Evolutionary conservation across 352 stramenopile species (phyloP), one percentile per base, ranked within the genome.

Genomic region (Globisporangium apiculatum): DNA sequence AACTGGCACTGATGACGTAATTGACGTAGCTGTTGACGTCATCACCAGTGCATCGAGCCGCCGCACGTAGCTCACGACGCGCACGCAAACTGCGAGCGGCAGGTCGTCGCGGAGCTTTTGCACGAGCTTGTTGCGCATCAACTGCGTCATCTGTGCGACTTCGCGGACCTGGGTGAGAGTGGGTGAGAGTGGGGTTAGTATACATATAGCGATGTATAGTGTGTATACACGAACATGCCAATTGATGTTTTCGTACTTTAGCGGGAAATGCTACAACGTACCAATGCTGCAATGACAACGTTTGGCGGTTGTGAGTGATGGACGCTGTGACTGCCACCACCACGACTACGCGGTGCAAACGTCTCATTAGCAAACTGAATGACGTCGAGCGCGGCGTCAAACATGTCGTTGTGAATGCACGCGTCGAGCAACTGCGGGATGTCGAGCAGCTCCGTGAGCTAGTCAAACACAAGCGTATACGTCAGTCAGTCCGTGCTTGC

Each of bases 381-480:
- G 67, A 99, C 86, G 53, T 97, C 96, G 18, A 99, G 74, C 5
- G 96, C 96, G 46, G 98, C 95, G 58, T 99, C 96, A 53, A 97
- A 98, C 8, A 98, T 72, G 62, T 98, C 95, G 61, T 97, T 98
- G 57, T 97, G 79, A 46, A 98, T 95, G 61, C 97, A 99, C 5
- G 93, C 91, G 66, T 99, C 96, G 68, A 99, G 89, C 38, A 99
- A 73, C 65, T 98, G 97, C 7, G 97, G 97, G 37, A 99, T 91
- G 77, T 99, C 96, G 53, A 99, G 75, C 18, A 99, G 72, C 69
- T 99, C 95, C n/a, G 98, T 87, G 40, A 99, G 67, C 83, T 97
- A 56, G 9, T 6, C 24, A 31, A 3, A 31, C 24, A 31, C 24
- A 31, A 31, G 2, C 24, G 14, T 9, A 41, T 52, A 11, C 4